phyloP scores from a whole-genome alignment of 2,329 filamentous ascomycete genomes.

The Periconia macrospinosa region DNA sequence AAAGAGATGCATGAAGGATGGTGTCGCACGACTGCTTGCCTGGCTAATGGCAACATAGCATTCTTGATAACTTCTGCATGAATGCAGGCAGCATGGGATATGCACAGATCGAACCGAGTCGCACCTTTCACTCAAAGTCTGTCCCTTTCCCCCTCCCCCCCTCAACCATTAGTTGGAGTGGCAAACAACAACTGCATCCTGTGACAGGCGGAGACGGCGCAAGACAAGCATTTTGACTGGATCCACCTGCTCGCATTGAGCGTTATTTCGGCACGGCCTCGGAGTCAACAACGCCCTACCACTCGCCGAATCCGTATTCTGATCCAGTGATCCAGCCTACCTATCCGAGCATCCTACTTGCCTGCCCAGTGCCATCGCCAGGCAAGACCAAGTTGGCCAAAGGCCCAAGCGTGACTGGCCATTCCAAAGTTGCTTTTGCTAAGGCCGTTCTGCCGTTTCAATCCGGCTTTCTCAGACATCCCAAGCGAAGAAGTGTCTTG shows the following conservation, averaged over 20 bases:
- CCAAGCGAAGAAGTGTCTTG: slow-evolving; percentile 10
- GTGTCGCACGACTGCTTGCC: background rate
- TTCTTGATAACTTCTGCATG: too few species aligned
- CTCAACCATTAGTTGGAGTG: too few species aligned
- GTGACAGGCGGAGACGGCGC: too few species aligned
- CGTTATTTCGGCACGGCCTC: background rate
- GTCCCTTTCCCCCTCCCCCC: too few species aligned
- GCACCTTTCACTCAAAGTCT: too few species aligned
- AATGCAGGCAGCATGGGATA: too few species aligned
- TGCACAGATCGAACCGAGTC: too few species aligned
- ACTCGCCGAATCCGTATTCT: background rate
- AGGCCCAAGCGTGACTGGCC: background rate
- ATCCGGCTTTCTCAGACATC: slow-evolving; percentile 10
- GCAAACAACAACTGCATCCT: too few species aligned
- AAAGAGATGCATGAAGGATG: background rate
- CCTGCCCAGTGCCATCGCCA: too few species aligned
- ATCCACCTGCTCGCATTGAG: background rate
- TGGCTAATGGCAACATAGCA: background rate
- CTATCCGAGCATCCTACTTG: too few species aligned
- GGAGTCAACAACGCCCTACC: background rate
- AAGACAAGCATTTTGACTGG: background rate
- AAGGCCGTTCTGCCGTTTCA: background rate
- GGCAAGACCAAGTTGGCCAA: background rate
- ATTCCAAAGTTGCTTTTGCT: background rate
- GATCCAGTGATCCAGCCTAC: too few species aligned